phyloP scores from a whole-genome alignment of 257 asterid species.

The Linaria vulgaris region DNA sequence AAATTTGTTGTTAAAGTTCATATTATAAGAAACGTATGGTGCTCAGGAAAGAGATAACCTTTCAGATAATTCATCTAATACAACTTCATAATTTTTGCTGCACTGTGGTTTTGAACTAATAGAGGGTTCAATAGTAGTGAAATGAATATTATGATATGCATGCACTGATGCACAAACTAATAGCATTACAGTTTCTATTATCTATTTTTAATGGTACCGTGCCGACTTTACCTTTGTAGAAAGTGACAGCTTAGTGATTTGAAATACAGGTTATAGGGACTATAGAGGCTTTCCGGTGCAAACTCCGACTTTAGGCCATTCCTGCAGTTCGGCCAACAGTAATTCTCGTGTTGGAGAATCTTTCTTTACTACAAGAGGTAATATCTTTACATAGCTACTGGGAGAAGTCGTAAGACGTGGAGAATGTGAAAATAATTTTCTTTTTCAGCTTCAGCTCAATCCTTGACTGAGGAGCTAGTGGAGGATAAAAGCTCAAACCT shows the following conservation, averaged over 20 bases:
- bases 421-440: slow-evolving; percentile 18
- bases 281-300: slow-evolving; percentile 38
- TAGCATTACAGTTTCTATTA: too few relatives aligned
- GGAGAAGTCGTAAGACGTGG: not conserved
- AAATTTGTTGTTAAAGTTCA: not conserved
- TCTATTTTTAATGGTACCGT: not conserved
- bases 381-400: slow-evolving; percentile 20
- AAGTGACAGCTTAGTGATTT: slow-evolving; percentile 13
- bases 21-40: not conserved
- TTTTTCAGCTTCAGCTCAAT: slow-evolving; percentile 71
- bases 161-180: too few relatives aligned
- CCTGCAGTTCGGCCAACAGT: slow-evolving; percentile 31
- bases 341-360: slow-evolving; percentile 22
- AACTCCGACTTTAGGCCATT: slow-evolving; percentile 34
- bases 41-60: not conserved
- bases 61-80: too few relatives aligned
- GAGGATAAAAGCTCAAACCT: slow-evolving; percentile 39
- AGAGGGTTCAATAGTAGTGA: not conserved
- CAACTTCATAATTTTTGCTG: too few relatives aligned
- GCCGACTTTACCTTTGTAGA: not conserved
- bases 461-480: slow-evolving; percentile 61
- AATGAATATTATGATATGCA: too few relatives aligned
- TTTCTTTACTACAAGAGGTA: slow-evolving; percentile 48
- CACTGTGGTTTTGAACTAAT: too few relatives aligned
- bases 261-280: slow-evolving; percentile 49